Evolutionary conservation across 2,329 filamentous ascomycete genomes (phyloP).

Genomic region (Pseudogymnoascus sp.): DNA sequence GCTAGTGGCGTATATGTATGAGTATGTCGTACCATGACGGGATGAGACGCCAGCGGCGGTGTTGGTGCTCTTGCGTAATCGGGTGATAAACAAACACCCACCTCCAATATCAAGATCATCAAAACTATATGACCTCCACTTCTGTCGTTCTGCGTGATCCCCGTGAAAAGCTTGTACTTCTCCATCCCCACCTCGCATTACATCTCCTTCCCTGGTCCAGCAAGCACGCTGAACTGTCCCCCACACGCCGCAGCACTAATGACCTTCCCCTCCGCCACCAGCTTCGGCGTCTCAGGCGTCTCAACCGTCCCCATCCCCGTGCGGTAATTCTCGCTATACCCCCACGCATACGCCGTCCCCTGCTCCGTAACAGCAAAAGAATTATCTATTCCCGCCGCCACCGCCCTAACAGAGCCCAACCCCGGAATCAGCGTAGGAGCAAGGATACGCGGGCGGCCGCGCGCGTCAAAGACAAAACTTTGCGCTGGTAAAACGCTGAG

Average conservation of each 20-base stretch:
- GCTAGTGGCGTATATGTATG: conserved; percentile 2
- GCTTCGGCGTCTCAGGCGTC: conserved; percentile 66
- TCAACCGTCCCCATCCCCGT: conserved; percentile 69
- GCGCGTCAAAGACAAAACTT: conserved; percentile 55
- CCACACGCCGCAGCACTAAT: conserved; percentile 73
- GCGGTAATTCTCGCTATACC: conserved; percentile 73
- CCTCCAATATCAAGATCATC: too few relatives aligned
- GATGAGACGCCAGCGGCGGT: background rate
- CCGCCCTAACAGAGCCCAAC: conserved; percentile 45
- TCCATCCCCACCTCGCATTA: background rate
- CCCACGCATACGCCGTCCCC: conserved; percentile 69
- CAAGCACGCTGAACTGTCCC: conserved; percentile 70
- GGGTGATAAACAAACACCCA: too few relatives aligned
- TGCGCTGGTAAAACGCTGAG: conserved; percentile 46
- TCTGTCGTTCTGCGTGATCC: background rate
- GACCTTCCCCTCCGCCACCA: conserved; percentile 68
- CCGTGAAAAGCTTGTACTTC: background rate
- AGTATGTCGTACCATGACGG: conserved; percentile 4
- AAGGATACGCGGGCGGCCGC: conserved; percentile 60
- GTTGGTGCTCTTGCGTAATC: background rate
- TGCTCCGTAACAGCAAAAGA: conserved; percentile 60
- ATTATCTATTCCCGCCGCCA: conserved; percentile 63
- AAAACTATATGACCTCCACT: too few relatives aligned
- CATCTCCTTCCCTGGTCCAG: conserved; percentile 28
- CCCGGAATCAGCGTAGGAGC: conserved; percentile 53